Base-by-base conservation (phyloP, 805 yeast species). In the Hagleromyces aurorensis region DNA sequence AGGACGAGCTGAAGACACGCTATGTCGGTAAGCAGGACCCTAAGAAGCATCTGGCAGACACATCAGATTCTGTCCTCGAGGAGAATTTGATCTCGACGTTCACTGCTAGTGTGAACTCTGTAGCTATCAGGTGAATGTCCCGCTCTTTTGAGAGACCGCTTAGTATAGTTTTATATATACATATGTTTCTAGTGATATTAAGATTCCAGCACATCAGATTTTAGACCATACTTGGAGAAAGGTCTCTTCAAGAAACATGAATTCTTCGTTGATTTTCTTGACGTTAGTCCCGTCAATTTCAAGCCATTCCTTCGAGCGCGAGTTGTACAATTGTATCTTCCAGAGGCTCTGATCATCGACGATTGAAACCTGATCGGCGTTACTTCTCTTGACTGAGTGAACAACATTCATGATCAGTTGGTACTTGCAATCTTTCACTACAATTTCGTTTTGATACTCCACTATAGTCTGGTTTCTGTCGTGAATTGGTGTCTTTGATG, bases 21-120 rank as follows among this genome's bases (percentile, higher is more conserved):
- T 93, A 89, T 52, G 96, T 91, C 20, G 99, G 99, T 47, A 87
- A 85, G 56, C 96, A 89, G 61, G 98, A 91, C 59, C 99, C 99
- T 23, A 91, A 93, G 75, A 91, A 89, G 65, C 99, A 91, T 64
- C 67, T 91, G 48, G 71, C 79, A 27, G 96, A 84, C 40, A 82
- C 93, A 1, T 93, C 95, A 7, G 93, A 84, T 43, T 65, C 68
- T 37, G 67, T 84, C 30, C 73, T 93, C 46, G 98, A 91, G 59
- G 91, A 84, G 30, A 93, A 91, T 54, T 78, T 91, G 27, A 85
- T 84, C 8, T 75, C 94, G 19, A 70, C 89, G 40, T 66, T 87
- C 51, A 83, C 95, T 10, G 83, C 96, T 28, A 82, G 81, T 58
- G 87, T 91, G 23, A 87, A 91, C 58, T 74, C 89, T 26, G 78